Evolutionary conservation across 768 basidiomycete genomes (phyloP).

Genomic region (Tylopilus intermedius): DNA sequence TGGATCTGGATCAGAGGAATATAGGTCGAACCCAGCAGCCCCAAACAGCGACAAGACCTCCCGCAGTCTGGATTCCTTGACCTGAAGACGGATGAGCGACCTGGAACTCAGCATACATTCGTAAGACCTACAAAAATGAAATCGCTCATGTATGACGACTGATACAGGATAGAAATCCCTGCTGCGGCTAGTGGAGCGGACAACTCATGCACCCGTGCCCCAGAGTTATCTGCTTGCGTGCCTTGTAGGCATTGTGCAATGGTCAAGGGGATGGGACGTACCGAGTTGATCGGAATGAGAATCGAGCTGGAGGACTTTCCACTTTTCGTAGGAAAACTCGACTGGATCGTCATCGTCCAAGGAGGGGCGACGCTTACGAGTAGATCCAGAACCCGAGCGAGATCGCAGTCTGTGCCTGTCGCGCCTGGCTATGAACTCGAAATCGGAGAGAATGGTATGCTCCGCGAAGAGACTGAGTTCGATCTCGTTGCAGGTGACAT

Average conservation of each 20-base stretch:
- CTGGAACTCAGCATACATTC: not conserved
- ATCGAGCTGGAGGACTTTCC: slow-evolving; percentile 79
- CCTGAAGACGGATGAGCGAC: slow-evolving; percentile 35
- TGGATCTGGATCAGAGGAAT: slow-evolving; percentile 43
- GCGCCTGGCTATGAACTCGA: slow-evolving; percentile 54
- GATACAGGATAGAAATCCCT: slow-evolving; percentile 78
- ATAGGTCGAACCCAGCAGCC: slow-evolving; percentile 62
- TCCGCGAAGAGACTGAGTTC: slow-evolving; percentile 75
- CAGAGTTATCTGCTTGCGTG: slow-evolving; percentile 50
- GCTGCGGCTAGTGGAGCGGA: slow-evolving; percentile 72
- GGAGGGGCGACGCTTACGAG: slow-evolving; percentile 18
- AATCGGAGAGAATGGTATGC: slow-evolving; percentile 50
- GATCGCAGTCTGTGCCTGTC: slow-evolving; percentile 47
- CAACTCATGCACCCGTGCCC: slow-evolving; percentile 68
- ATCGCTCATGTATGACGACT: slow-evolving; percentile 78
- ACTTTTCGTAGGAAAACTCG: slow-evolving; percentile 67
- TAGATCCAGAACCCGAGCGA: slow-evolving; percentile 35
- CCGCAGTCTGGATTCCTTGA: slow-evolving; percentile 59
- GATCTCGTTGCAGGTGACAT: slow-evolving; percentile 72
- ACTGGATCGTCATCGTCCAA: slow-evolving; percentile 42
- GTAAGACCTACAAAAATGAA: slow-evolving; percentile 65
- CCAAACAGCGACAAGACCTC: slow-evolving; percentile 59
- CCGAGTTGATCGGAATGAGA: slow-evolving; percentile 70
- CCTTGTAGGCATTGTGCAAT: slow-evolving; percentile 4
- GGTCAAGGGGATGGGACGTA: slow-evolving; percentile 27